Conservation (phyloP, 2,329 filamentous ascomycete genomes). For the Ophioceras dolichostomum region DNA sequence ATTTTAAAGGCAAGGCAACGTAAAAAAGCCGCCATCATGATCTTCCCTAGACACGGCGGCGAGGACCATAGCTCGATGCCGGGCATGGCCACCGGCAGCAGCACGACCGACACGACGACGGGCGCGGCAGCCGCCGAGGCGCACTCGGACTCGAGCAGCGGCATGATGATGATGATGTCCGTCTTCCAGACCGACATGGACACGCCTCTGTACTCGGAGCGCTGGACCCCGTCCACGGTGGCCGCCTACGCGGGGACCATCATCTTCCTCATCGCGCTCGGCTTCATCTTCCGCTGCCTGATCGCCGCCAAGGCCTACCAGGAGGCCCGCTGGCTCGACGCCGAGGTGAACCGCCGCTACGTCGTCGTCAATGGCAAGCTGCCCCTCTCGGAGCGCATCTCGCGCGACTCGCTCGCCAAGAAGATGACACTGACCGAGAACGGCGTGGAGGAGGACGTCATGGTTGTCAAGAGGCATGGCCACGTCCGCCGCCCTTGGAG, state of each 20-base stretch:
- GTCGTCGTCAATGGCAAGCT: conserved; percentile 57
- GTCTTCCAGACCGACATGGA: conserved; percentile 46
- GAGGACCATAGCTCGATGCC: conserved; percentile 8
- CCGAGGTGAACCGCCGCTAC: conserved; percentile 63
- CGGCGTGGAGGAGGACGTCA: conserved; percentile 69
- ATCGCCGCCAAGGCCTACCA: conserved; percentile 58
- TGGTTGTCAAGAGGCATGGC: conserved; percentile 51
- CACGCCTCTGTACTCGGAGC: conserved; percentile 43
- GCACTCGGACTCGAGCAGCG: background rate
- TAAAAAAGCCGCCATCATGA: conserved; percentile 1
- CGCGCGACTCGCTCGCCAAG: conserved; percentile 49
- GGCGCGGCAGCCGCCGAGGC: background rate
- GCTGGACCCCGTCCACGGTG: conserved; percentile 60
- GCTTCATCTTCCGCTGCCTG: conserved; percentile 55
- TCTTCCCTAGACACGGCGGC: conserved; percentile 5
- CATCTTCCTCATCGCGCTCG: conserved; percentile 77
- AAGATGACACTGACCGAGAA: conserved; percentile 57
- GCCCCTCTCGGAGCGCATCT: conserved; percentile 44
- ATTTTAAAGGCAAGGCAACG: no score
- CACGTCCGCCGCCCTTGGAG: conserved; percentile 58
- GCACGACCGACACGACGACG: background rate
- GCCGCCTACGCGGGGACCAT: conserved; percentile 80
- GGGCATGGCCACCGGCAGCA: conserved; percentile 10
- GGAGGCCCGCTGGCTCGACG: conserved; percentile 54
- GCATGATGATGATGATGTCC: conserved; percentile 27